Evolutionary conservation across 2,329 filamentous ascomycete genomes (phyloP), one percentile per base, ranked within the genome.

Genomic region (Penicillium freii): DNA sequence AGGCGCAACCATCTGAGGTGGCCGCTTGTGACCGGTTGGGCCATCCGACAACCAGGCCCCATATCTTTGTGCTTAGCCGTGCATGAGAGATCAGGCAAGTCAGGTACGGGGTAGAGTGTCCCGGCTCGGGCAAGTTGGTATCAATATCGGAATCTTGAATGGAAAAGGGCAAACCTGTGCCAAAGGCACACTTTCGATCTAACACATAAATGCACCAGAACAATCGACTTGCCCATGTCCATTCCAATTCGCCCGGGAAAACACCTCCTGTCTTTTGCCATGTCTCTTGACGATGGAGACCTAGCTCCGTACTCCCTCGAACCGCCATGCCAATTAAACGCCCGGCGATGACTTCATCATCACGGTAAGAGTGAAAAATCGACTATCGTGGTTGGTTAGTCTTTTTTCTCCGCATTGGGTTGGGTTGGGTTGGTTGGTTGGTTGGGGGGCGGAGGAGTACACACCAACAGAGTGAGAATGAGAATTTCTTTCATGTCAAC

Each of bases 201-300:
- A 83, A 73, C 0, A 80, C 77, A 53, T 82, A 82, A 19, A 81
- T 78, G 31, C 75, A 80, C 79, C 80, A 83, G 58, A 82, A 82
- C 0, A 82, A 54, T 27, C 71, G 59, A 43, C 66, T 72, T 4
- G 71, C 70, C 66, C 71, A 74, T 7, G 62, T 72, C 60, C 69
- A 69, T 51, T 73, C 70, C 23, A 74, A 56, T n/a, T 72, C 71
- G 1, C 72, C 72, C 0, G 72, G 72, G 34, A 75, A 75, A 17
- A 73, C 67, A 4, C 71, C 72, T 2, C 71, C 71, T 6, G 70
- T 66, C 38, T 59, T 66, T 34, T 64, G 61, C 38, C 81, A 69
- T 21, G 76, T 81, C 7, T 77, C 70, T 33, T 75, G 76, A 1
- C 79, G 71, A 56, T 82, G 80, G 0, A 83, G 71, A 0, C 81